A percentile compares a stretch with the other conserved stretches of the same genome.
Evolutionary conservation across 768 basidiomycete genomes (phyloP).

Genomic region (Leccinum incarnatum): DNA sequence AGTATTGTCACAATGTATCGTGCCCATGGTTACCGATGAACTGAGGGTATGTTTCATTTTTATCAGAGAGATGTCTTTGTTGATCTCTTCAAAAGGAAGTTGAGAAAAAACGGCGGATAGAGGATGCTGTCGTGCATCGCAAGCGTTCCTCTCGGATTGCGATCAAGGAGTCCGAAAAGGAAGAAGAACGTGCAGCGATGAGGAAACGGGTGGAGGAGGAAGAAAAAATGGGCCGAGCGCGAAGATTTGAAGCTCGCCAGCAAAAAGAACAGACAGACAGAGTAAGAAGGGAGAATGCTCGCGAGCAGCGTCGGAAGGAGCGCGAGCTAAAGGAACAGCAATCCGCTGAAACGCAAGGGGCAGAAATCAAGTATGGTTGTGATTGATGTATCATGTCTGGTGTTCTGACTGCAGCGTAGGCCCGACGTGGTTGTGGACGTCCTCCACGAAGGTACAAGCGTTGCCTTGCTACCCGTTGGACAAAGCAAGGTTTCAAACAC

Average conservation of each 20-base stretch:
- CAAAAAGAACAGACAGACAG: slow-evolving; percentile 58
- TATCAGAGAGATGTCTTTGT: not conserved
- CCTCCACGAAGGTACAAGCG: not conserved
- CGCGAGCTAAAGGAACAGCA: slow-evolving; percentile 32
- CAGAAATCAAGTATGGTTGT: slow-evolving; percentile 13
- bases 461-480: not conserved
- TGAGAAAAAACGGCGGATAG: slow-evolving; percentile 57
- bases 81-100: slow-evolving; percentile 46
- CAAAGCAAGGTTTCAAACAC: slow-evolving; percentile 5
- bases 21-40: slow-evolving; percentile 66
- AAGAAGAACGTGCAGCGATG: slow-evolving; percentile 64
- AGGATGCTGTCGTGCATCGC: slow-evolving; percentile 76
- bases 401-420: slow-evolving; percentile 20
- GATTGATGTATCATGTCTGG: not conserved
- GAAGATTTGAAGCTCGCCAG: slow-evolving; percentile 53
- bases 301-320: slow-evolving; percentile 47
- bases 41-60: slow-evolving; percentile 47
- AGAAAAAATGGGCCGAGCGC: slow-evolving; percentile 63
- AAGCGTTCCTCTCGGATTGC: slow-evolving; percentile 92
- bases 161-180: slow-evolving; percentile 73
- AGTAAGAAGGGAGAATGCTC: slow-evolving; percentile 52
- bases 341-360: slow-evolving; percentile 11
- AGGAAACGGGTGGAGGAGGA: slow-evolving; percentile 61
- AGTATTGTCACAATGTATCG: slow-evolving; percentile 59
- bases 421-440: slow-evolving; percentile 1